Evolutionary conservation across 257 asterid species (phyloP).

Genomic region (Solanum medicagineum): DNA sequence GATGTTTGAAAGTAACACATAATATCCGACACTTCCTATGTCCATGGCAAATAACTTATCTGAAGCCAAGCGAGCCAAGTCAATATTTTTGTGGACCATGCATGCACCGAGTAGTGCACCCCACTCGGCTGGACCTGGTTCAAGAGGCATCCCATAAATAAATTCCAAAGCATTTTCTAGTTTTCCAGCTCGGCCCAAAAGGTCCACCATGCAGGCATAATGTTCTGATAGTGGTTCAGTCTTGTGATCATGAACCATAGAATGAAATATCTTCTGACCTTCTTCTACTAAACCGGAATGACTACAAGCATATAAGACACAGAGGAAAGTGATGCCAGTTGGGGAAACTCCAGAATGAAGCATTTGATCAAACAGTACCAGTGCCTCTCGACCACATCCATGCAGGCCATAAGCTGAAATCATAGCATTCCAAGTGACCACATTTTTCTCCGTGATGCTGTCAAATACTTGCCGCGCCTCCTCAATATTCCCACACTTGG

Average conservation of each 20-base stretch:
- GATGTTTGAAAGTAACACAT: conserved; percentile 70
- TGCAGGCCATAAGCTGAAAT: conserved; percentile 83
- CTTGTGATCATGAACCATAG: conserved; percentile 46
- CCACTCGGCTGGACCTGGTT: conserved; percentile 80
- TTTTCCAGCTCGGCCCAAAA: conserved; percentile 80
- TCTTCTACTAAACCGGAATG: conserved; percentile 84
- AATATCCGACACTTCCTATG: conserved; percentile 65
- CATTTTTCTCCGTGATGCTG: conserved; percentile 44
- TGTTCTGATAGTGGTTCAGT: conserved; percentile 62
- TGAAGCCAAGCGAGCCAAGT: conserved; percentile 62
- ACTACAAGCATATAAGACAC: conserved; percentile 74
- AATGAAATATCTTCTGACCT: conserved; percentile 48
- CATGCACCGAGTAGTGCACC: conserved; percentile 82
- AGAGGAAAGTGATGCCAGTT: conserved; percentile 61
- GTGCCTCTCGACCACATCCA: conserved; percentile 63
- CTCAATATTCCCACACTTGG: conserved; percentile 66
- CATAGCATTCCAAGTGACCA: conserved; percentile 86
- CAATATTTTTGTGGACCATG: conserved; percentile 66
- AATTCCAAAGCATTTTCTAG: conserved; percentile 49
- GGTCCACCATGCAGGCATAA: conserved; percentile 86
- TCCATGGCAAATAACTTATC: conserved; percentile 56
- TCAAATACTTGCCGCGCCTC: conserved; percentile 60
- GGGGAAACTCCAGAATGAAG: conserved; percentile 32
- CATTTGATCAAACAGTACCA: conserved; percentile 47
- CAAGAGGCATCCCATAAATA: conserved; percentile 49